These are phyloP conservation scores for Cryptosporidium meleagridis DNA, from an alignment of 169 alveolate species.

Conservation along the genomic window DNA sequence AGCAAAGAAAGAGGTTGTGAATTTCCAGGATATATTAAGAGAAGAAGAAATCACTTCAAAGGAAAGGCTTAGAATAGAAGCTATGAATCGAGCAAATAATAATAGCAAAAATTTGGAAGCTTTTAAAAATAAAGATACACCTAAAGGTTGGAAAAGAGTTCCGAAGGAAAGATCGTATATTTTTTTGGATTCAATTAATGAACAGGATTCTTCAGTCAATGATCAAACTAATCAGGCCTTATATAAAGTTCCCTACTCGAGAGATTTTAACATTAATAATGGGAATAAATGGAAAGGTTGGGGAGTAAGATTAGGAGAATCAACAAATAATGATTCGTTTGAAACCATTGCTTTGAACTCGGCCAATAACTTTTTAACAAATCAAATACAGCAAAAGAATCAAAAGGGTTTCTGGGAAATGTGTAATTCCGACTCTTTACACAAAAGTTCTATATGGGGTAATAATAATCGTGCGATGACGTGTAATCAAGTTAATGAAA, in stretches of 20 bases:
- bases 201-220: not conserved
- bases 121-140: not conserved
- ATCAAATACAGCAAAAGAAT: not conserved
- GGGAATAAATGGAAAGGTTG: slow-evolving; percentile 52
- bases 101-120: not conserved
- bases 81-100: not conserved
- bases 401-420: slow-evolving; percentile 61
- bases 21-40: slow-evolving; percentile 24
- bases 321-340: not conserved
- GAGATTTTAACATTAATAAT: not conserved
- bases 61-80: not conserved
- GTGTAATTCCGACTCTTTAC: not conserved
- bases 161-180: not conserved
- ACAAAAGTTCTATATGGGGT: not conserved
- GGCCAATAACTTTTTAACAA: not conserved
- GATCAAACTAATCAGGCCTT: not conserved
- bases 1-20: not conserved
- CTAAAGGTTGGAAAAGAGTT: slow-evolving; percentile 39
- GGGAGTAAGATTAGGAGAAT: slow-evolving; percentile 7
- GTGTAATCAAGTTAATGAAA: not conserved
- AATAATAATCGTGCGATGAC: not conserved
- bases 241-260: not conserved
- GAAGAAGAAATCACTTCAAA: not conserved
- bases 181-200: not conserved
- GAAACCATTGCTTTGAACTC: not conserved